These are phyloP conservation scores for Flaveria sonorensis DNA, from an alignment of 129 eudicot genomes.

Conservation along the genomic window DNA sequence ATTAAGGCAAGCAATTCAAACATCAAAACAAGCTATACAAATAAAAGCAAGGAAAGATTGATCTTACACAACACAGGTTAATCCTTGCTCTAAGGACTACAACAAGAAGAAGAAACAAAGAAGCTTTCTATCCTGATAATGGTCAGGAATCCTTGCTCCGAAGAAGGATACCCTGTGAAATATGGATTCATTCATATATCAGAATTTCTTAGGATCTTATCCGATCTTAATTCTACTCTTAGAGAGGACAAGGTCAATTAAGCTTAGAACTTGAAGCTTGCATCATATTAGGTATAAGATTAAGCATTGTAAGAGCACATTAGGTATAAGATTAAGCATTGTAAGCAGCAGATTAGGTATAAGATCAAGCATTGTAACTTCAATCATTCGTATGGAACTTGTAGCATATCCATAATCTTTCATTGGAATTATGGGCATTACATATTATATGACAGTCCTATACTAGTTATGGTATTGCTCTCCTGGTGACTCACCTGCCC, in stretches of 20 bases:
- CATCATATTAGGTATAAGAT: background rate
- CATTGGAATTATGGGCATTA: slow-evolving; percentile 5
- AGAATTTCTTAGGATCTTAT: background rate
- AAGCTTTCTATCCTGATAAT: background rate
- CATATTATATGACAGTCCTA: background rate
- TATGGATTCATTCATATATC: background rate
- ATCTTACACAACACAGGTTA: background rate
- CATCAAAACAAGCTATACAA: background rate
- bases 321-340: too few relatives aligned
- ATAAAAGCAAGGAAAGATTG: background rate
- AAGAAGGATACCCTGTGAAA: background rate
- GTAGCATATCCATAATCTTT: background rate
- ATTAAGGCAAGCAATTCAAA: background rate
- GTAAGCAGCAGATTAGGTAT: too few relatives aligned
- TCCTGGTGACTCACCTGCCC: background rate
- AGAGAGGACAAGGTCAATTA: background rate
- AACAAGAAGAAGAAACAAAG: background rate
- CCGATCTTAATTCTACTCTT: background rate
- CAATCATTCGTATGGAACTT: background rate
- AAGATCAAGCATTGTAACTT: background rate
- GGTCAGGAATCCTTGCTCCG: background rate
- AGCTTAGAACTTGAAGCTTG: background rate
- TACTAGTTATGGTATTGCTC: slow-evolving; percentile 6
- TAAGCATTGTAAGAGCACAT: too few relatives aligned
- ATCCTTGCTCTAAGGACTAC: background rate